These are phyloP conservation scores for Croton setiger DNA, from an alignment of 441 rosid species.

Conservation along the genomic window DNA sequence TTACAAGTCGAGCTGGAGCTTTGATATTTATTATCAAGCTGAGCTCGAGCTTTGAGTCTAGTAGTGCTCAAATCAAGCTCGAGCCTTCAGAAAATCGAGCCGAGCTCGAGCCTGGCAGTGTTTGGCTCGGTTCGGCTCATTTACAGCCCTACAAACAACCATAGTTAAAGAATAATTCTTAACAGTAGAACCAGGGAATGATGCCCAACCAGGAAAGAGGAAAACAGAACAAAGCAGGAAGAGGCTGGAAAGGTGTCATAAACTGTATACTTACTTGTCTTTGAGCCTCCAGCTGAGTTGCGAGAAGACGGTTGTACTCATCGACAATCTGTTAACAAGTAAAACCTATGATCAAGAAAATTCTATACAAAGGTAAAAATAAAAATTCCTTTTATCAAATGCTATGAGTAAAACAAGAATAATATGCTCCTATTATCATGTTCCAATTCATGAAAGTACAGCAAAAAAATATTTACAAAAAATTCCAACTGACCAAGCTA, in stretches of 20 bases:
- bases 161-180: too few relatives aligned
- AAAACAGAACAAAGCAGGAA: background rate
- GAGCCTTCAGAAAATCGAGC: too few relatives aligned
- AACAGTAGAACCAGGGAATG: background rate
- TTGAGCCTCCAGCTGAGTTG: constrained; percentile 73
- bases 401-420: background rate
- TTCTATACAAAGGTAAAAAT: background rate
- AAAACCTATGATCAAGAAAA: constrained; percentile 13
- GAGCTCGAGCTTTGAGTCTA: too few relatives aligned
- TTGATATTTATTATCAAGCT: too few relatives aligned
- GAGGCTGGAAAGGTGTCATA: background rate
- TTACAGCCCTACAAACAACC: too few relatives aligned
- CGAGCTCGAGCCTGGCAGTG: too few relatives aligned
- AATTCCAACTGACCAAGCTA: background rate
- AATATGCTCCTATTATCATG: background rate
- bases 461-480: background rate
- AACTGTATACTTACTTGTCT: constrained; percentile 62
- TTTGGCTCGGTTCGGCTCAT: too few relatives aligned
- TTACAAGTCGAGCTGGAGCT: too few relatives aligned
- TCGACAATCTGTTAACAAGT: constrained; percentile 57
- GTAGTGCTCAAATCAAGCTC: too few relatives aligned
- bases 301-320: constrained; percentile 86
- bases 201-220: constrained; percentile 5
- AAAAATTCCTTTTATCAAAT: background rate
- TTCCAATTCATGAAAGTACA: background rate